Base-by-base conservation (phyloP, 495 filamentous ascomycete species). In the Entonaema liquescens region DNA sequence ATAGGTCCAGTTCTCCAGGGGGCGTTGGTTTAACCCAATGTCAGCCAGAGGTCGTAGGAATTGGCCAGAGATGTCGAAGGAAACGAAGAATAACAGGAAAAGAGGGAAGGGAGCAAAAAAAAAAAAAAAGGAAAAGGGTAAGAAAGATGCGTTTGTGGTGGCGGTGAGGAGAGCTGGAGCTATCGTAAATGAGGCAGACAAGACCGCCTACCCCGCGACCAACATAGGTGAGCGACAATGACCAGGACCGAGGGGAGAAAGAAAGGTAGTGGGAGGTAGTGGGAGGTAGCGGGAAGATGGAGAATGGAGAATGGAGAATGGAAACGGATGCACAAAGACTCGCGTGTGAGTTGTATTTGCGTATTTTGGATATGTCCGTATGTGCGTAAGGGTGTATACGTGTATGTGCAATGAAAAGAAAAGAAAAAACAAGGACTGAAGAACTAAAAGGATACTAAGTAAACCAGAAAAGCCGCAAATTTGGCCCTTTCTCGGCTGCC, bases 191-290 rank as follows among this genome's bases (percentile, higher is more conserved):
- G 70, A 73, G 65, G 70, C 61, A 73, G 65, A 65, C 65, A 62
- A 58, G 21, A 68, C 52, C 38, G 58, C n/a, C 70, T 73, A 73
- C 70, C 70, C 70, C 65, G 70, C 70, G 70, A 62, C 65, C 61
- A 61, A 61, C 58, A 69, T 73, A 60, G 23, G 56, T 57, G 23
- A 65, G 55, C 33, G 17, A 64, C 17, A 65, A 73, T 62, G 65
- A 59, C 33, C 49, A 49, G 38, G 52, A 42, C 64, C 59, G 56
- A 68, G 62, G 62, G 44, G 15, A 50, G 33, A 58, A 33, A 64
- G 28, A 29, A 40, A 55, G 17, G 36, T 15, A 65, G 64, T 47
- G 50, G 53, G 26, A 72, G 31, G 56, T 11, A 44, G n/a, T 2
- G 57, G 57, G 31, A 29, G n/a, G n/a, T n/a, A 53, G 33, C 25